These are phyloP conservation scores for Kazachstania africana DNA, from an alignment of 805 yeast species.

Conservation along the genomic window DNA sequence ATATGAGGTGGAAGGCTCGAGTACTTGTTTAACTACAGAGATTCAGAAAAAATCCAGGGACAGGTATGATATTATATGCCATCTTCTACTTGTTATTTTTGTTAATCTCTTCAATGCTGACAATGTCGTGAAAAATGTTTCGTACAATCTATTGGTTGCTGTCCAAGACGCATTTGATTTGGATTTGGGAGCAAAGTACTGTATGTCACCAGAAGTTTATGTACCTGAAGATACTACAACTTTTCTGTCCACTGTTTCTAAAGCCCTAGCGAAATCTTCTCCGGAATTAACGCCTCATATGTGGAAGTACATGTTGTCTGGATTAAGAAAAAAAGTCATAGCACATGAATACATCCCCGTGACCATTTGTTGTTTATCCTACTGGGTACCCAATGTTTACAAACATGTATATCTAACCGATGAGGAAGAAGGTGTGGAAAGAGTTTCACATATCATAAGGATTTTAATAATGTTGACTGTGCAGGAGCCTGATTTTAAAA, in stretches of 20 bases:
- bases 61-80: conserved; percentile 36
- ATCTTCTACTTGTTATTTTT: conserved; percentile 49
- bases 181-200: conserved; percentile 43
- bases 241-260: conserved; percentile 46
- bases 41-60: conserved; percentile 17
- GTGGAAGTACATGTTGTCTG: conserved; percentile 15
- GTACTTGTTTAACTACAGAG: too few relatives aligned
- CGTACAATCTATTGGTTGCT: conserved; percentile 49
- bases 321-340: conserved; percentile 11
- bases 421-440: conserved; percentile 44
- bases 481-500: conserved; percentile 32
- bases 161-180: conserved; percentile 44
- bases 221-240: conserved; percentile 56
- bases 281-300: conserved; percentile 53
- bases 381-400: conserved; percentile 63
- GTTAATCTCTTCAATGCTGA: conserved; percentile 51
- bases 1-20: conserved; percentile 8
- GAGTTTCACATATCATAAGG: conserved; percentile 46
- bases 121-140: conserved; percentile 46
- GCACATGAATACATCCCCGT: conserved; percentile 8
- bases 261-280: conserved; percentile 37
- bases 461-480: conserved; percentile 48
- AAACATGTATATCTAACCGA: conserved; percentile 39
- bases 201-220: conserved; percentile 42
- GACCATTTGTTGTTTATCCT: conserved; percentile 30